phyloP scores from a whole-genome alignment of 2,329 filamentous ascomycete species.

The Macrophomina tecta region DNA sequence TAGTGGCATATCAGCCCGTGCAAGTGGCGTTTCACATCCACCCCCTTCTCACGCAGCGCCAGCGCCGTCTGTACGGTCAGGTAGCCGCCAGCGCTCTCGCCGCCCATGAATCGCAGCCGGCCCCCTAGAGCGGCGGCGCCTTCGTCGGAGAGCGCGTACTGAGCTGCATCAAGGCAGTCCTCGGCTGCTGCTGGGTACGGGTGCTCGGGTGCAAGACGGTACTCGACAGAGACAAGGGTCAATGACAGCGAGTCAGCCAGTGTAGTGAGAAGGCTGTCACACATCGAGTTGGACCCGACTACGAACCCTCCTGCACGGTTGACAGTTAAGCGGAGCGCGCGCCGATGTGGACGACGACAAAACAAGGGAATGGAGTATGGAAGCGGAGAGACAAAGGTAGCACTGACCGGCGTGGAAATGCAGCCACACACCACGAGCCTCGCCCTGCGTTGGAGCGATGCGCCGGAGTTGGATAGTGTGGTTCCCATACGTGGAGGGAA shows the following conservation, averaged over 20 bases:
- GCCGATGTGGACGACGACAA: too few relatives aligned
- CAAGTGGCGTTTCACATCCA: not conserved
- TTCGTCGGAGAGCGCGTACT: not conserved
- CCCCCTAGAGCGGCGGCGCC: not conserved
- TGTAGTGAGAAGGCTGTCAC: not conserved
- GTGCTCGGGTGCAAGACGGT: constrained; percentile 31
- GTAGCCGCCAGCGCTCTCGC: not conserved
- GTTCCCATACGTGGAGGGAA: not conserved
- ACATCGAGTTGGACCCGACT: not conserved
- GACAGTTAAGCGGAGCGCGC: not conserved
- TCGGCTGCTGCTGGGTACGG: constrained; percentile 24
- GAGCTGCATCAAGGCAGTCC: not conserved
- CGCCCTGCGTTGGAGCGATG: not conserved
- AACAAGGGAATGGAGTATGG: too few relatives aligned
- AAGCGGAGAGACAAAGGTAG: not conserved
- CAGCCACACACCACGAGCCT: not conserved
- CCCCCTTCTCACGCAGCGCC: not conserved
- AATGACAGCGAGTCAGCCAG: not conserved
- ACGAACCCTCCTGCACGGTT: not conserved
- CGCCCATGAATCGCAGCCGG: not conserved
- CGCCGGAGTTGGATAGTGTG: not conserved
- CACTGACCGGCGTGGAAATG: not conserved
- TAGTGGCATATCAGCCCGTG: not conserved
- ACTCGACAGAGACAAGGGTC: constrained; percentile 25
- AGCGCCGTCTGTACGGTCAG: not conserved